phyloP scores from a whole-genome alignment of 805 yeast genomes.

The Candida anglica region DNA sequence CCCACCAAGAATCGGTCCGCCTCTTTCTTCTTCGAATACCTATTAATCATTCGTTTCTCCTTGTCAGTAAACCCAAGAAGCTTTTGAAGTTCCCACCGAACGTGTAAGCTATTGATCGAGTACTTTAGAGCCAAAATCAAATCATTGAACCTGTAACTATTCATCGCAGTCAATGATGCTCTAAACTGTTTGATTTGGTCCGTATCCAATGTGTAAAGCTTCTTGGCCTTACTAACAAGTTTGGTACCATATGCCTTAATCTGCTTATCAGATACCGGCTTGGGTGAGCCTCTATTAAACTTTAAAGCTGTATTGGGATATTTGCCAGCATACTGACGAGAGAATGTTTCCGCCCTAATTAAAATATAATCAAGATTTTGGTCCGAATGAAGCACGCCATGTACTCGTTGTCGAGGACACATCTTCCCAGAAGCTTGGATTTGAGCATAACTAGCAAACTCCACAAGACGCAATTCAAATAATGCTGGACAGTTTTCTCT shows the following conservation, averaged over 20 bases:
- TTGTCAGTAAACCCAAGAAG: slow-evolving; percentile 22
- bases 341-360: slow-evolving; percentile 14
- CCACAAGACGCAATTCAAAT: no score
- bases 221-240: slow-evolving; percentile 7
- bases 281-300: slow-evolving; percentile 3
- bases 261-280: slow-evolving; percentile 12
- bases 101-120: slow-evolving; percentile 19
- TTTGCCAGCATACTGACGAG: neutral
- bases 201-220: slow-evolving; percentile 7
- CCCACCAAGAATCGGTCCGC: neutral
- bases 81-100: slow-evolving; percentile 27
- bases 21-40: slow-evolving; percentile 1
- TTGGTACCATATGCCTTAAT: slow-evolving; percentile 6
- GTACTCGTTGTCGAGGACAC: no score
- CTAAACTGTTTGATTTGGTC: slow-evolving; percentile 6
- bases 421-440: no score
- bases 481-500: no score
- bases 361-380: slow-evolving; percentile 14
- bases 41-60: slow-evolving; percentile 4
- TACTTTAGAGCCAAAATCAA: slow-evolving; percentile 28
- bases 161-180: slow-evolving; percentile 7
- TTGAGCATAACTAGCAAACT: no score
- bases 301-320: neutral
- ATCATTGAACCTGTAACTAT: slow-evolving; percentile 14
- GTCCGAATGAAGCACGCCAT: no score